Conservation (phyloP, 2,329 filamentous ascomycete genomes). For the Aaosphaeria pasadenensis region DNA sequence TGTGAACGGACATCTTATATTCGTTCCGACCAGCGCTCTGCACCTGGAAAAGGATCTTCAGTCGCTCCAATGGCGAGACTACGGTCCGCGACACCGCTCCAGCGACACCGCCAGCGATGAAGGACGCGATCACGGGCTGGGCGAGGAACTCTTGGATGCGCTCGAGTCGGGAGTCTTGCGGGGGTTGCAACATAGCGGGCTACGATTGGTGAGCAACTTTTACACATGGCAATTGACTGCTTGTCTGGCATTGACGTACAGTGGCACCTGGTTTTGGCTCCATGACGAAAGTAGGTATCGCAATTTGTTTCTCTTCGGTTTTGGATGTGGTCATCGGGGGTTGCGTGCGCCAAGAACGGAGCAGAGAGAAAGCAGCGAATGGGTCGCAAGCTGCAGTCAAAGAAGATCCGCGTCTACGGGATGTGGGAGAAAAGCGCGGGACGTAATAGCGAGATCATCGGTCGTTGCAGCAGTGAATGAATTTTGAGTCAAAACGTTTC, state of each 20-base stretch:
- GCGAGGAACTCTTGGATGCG: constrained; percentile 51
- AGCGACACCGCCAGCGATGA: constrained; percentile 89
- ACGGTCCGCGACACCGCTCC: constrained; percentile 97
- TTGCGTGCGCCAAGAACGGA: constrained; percentile 6
- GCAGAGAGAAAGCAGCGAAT: constrained; percentile 7
- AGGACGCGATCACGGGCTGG: constrained; percentile 84
- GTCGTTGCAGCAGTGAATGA: constrained; percentile 10
- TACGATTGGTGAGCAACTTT: constrained; percentile 1
- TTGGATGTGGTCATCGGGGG: constrained; percentile 18
- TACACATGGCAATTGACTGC: constrained; percentile 7
- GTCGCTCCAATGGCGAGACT: constrained; percentile 88
- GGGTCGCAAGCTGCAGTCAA: constrained; percentile 6
- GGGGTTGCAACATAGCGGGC: constrained; percentile 8
- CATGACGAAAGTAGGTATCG: constrained; percentile 15
- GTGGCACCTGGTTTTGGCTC: constrained; percentile 4
- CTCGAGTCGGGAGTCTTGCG: constrained; percentile 19
- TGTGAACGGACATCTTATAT: constrained; percentile 87
- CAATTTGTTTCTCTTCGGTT: constrained; percentile 10
- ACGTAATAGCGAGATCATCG: constrained; percentile 28
- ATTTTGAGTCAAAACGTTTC: too few species aligned
- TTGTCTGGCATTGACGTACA: constrained; percentile 8
- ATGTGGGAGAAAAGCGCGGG: constrained; percentile 11
- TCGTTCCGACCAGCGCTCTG: constrained; percentile 88
- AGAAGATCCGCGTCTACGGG: constrained; percentile 20
- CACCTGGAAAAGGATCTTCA: constrained; percentile 97